phyloP scores from a whole-genome alignment of 371 early-diverging fungal genomes.

The Capniomyces stellatus region DNA sequence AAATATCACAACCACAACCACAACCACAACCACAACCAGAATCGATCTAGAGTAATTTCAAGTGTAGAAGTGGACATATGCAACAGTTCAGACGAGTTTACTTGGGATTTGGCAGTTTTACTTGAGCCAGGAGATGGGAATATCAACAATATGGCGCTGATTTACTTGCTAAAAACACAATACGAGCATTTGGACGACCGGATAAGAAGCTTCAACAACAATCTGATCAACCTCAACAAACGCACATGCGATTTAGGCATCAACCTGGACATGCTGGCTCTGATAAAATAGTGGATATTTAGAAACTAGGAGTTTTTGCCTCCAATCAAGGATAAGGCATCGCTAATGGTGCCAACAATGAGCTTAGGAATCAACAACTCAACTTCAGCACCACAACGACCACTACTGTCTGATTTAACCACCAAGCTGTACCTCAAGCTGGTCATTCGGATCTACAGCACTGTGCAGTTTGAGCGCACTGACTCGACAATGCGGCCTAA shows the following conservation, averaged over 20 bases:
- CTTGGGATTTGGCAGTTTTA: not conserved
- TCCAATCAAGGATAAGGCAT: conserved; percentile 88
- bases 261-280: conserved; percentile 50
- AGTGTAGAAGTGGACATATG: not conserved
- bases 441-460: conserved; percentile 71
- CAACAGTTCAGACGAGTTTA: not conserved
- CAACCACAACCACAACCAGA: not conserved
- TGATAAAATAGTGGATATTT: conserved; percentile 80
- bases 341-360: conserved; percentile 78
- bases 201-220: conserved; percentile 63
- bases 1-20: too few relatives aligned
- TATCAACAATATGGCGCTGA: not conserved
- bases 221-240: conserved; percentile 67
- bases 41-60: not conserved
- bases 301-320: conserved; percentile 68
- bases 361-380: too few relatives aligned
- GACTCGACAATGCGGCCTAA: conserved; percentile 87
- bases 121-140: not conserved
- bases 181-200: conserved; percentile 71
- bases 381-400: too few relatives aligned
- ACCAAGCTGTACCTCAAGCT: conserved; percentile 68
- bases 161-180: conserved; percentile 55
- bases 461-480: conserved; percentile 55
- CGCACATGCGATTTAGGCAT: conserved; percentile 53
- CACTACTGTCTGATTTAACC: too few relatives aligned